Evolutionary conservation across 1,284 basidiomycete genomes (phyloP), one percentile per base, ranked within the genome.

Genomic region (Ganoderma resinaceum): DNA sequence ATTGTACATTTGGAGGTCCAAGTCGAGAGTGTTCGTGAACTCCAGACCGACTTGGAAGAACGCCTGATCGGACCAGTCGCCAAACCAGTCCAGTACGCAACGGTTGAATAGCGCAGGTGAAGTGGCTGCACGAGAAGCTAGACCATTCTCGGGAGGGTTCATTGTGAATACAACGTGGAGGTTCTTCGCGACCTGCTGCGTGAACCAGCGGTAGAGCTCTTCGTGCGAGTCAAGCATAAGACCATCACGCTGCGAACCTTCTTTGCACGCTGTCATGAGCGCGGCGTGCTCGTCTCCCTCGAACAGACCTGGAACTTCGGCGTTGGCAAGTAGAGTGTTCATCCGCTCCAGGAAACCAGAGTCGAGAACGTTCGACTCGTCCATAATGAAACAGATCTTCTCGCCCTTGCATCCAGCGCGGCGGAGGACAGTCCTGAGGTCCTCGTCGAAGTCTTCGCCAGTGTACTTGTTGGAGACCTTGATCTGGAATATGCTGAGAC

Each of bases 341-440:
- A 99, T 99, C 40, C 98, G 91, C 79, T 99, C 98, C 70, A 99
- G 84, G 86, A 99, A 99, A 66, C 98, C 98, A 6, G 98, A 96
- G 79, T 99, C 97, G 46, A 99, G 91, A 35, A 99, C 97, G 77
- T 99, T 99, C 1, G 96, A 98, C 80, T 99, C 98, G 80, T 99
- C 98, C 97, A 99, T 99, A 81, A 99, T 99, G 87, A 99, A 99
- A 79, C 96, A 99, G 52, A 99, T 94, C 82, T 99, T 99, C 82
- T 99, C 98, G 74, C 96, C 97, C 79, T 99, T 99, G 84, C 96
- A 98, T 7, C 98, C 98, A 0, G 97, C 87, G 35, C 98, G 91
- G 46, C 97, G 93, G 38, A 99, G 89, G 1, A 99, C 95, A 0
- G 91, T 94, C 37, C 98, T 91, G 59, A 99, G 86, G 78, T 99